These are phyloP conservation scores for sunflower (Helianthus annuus) DNA, from an alignment of 129 eudicot genomes.

Conservation along the genomic window HanXRQr2.0-SUNRISE NC_035447.2:15226397-15226896, in stretches of 20 bases:
- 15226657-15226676: background rate
- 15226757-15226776: too few species aligned
- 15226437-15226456: background rate
- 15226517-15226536: constrained; percentile 5
- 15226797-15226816: too few species aligned
- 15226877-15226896: too few species aligned
- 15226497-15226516: background rate
- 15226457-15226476: background rate
- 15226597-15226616: too few species aligned
- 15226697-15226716: background rate
- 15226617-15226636: too few species aligned
- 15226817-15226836: too few species aligned
- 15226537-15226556: background rate
- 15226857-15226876: too few species aligned
- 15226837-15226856: too few species aligned
- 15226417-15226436: background rate
- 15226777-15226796: too few species aligned
- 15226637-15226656: too few species aligned
- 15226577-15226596: too few species aligned
- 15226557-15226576: background rate
- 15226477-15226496: background rate
- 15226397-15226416: constrained; percentile 27
- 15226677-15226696: background rate
- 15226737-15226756: background rate
- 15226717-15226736: background rate